Evolutionary conservation across 208 protist genomes (phyloP), one percentile per base, ranked within the genome.

Genomic region (Leishmania turanica): DNA sequence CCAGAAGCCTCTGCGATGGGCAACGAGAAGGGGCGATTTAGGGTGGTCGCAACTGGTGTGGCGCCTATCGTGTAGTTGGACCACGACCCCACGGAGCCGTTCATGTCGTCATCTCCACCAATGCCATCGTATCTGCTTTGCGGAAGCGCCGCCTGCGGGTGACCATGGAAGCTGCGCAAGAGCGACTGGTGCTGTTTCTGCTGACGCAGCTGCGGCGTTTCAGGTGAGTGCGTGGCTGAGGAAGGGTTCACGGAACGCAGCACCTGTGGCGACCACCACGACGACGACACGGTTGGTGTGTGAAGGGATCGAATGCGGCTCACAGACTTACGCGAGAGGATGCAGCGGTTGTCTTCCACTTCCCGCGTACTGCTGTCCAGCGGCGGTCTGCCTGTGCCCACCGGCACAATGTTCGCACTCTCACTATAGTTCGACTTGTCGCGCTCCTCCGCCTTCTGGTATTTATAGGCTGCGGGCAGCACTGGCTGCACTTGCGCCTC

Each of bases 401-500:
- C 11, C 47, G 21, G 53, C 49, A 58, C 37, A 34, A 79, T 71
- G 62, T 56, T 64, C n/a, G 11, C 42, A 45, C 11, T 58, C 21
- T 60, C 47, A 13, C 76, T 72, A 17, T n/a, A 21, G 56, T 31
- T 62, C 8, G 27, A 66, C 56, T 27, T 49, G 27, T 79, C 47
- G 3, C 51, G 34, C 64, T 71, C 76, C 31, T 72, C 62, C 60
- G 58, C 42, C 31, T 72, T 79, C 47, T 80, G 60, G 66, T 80
- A 75, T 45, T 81, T 49, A 64, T 72, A 81, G 8, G 82, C 82
- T 24, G 82, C 58, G 19, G 77, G 74, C 49, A 81, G 64, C 58
- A 85, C 58, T 4, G 76, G 82, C 70, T 85, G 77, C 70, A 80
- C 76, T 45, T 85, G 82, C 42, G 82, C 82, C 76, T 85, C 82